phyloP scores from a whole-genome alignment of 345 rosid genomes.

The Excoecaria agallocha region DNA sequence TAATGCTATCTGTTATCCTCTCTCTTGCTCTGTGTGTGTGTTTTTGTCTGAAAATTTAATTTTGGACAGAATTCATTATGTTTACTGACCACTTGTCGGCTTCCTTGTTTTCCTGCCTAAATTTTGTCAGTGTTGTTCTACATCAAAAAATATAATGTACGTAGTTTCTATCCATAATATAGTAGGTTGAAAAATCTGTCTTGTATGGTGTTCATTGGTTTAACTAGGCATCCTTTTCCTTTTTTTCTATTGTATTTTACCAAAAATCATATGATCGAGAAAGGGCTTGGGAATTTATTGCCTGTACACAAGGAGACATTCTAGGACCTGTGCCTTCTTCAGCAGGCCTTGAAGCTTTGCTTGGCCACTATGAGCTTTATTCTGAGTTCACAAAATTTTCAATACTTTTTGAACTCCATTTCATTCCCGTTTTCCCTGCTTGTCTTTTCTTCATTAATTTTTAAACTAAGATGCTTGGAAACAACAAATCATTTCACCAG shows the following conservation, averaged over 20 bases:
- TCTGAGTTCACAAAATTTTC: neutral
- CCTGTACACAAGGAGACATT: neutral
- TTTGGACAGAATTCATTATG: neutral
- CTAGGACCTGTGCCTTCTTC: neutral
- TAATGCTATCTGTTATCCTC: neutral
- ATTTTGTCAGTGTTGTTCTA: neutral
- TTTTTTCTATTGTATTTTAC: neutral
- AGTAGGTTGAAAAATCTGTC: neutral
- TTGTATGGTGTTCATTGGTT: neutral
- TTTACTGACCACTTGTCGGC: neutral
- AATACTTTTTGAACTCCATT: neutral
- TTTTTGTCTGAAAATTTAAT: neutral
- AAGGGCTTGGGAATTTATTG: neutral
- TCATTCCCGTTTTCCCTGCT: neutral
- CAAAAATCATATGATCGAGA: neutral
- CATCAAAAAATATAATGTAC: neutral
- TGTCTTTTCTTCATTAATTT: neutral
- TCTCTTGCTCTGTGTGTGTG: neutral
- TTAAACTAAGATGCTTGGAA: neutral
- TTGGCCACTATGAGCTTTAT: neutral
- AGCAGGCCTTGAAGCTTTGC: neutral
- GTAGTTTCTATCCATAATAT: neutral
- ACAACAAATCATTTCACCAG: neutral
- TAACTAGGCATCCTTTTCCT: neutral
- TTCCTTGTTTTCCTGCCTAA: slow-evolving; percentile 6